Evolutionary conservation across 305 asterid genomes (phyloP).

Genomic region (Coffea humblotiana): DNA sequence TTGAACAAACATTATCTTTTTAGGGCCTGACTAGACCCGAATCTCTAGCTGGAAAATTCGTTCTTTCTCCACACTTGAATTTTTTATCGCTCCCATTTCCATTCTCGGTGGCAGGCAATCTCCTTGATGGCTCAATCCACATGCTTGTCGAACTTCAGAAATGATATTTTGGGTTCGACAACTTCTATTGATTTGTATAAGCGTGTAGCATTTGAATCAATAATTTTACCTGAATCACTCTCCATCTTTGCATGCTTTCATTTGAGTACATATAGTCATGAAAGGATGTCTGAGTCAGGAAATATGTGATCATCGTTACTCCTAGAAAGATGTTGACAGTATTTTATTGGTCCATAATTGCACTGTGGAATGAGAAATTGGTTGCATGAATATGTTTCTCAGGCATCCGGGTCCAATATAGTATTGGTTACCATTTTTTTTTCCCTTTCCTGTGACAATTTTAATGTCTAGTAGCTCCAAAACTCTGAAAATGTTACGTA

Average conservation of each 20-base stretch:
- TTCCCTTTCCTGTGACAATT: no score
- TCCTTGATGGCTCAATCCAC: not conserved
- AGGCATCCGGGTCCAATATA: no score
- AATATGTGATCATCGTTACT: no score
- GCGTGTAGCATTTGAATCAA: not conserved
- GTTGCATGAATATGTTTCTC: no score
- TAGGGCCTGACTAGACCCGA: not conserved
- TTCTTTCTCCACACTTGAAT: not conserved
- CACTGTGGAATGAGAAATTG: no score
- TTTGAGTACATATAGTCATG: no score
- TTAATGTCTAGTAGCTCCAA: no score
- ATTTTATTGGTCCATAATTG: not conserved
- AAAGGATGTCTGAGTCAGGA: no score
- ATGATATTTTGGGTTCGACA: not conserved
- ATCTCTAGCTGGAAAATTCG: no score
- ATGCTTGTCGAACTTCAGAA: not conserved
- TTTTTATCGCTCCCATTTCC: not conserved
- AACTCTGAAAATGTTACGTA: no score
- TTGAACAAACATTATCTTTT: constrained; percentile 14
- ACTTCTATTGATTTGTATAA: not conserved
- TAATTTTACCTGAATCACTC: not conserved
- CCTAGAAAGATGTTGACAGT: no score
- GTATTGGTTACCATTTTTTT: no score
- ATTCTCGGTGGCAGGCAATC: not conserved
- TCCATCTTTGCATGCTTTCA: not conserved